Evolutionary conservation across 495 filamentous ascomycete species (phyloP), one percentile per base, ranked within the genome.

Genomic region (Aspergillus nidulans): DNA sequence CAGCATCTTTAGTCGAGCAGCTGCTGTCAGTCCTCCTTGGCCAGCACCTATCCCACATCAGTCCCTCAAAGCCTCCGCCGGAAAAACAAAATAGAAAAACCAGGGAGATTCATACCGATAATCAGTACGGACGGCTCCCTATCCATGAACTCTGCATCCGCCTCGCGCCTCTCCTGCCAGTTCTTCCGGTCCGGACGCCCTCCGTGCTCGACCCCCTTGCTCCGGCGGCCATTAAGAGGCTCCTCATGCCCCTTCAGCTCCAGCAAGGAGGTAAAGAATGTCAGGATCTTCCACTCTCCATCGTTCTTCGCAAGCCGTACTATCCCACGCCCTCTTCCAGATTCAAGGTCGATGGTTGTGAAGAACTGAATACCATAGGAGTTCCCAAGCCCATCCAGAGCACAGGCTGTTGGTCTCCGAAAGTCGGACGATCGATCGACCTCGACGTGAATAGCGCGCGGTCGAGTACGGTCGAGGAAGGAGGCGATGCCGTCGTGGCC

Each of bases 1-100:
- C 10, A 91, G 77, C 76, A 86, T 82, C 63, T 90, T 85, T 24
- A 92, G 77, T 8, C 88, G 78, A 8, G 88, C 89, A n/a, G 80
- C 78, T 7, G 76, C 73, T 0, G 81, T 83, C 10, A 92, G 76
- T 13, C 76, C 77, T 15, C 69, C 68, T 63, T 80, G 77, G 3
- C 76, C 77, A 36, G 76, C 75, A 12, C 8, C 9, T 16, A 16
- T n/a, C 3, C 15, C 1, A 12, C 15, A n/a, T 39, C 8, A 39
- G 36, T 12, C 9, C 26, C 9, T 28, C 4, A 34, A 2, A 34
- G 9, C 4, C 30, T 34, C 30, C 15, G 15, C 2, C 15, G 10
- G 30, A 34, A 12, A 6, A 1, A 3, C 3, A n/a, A n/a, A 34
- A 13, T 34, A 12, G 30, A 34, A 12, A 6, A 1, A 3, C 3